Conservation (phyloP, 495 filamentous ascomycete species). For the Extremus antarcticus region DNA sequence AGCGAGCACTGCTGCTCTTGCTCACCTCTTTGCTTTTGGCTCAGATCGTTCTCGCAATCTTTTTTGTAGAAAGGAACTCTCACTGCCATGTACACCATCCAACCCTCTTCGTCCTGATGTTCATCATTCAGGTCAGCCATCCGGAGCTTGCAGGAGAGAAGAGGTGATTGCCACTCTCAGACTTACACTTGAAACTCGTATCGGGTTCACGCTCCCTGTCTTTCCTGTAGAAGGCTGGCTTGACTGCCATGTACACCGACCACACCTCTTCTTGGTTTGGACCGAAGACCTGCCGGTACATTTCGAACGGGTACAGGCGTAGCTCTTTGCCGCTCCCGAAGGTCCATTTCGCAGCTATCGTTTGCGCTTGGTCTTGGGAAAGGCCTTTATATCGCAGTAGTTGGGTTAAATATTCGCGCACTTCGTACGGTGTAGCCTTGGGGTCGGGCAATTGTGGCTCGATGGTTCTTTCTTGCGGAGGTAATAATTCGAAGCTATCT, state of each 20-base stretch:
- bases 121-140: no score
- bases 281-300: neutral
- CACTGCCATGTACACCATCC: conserved; percentile 1
- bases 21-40: no score
- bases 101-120: no score
- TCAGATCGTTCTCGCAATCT: no score
- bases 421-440: conserved; percentile 3
- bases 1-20: no score
- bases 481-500: neutral
- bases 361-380: neutral
- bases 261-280: neutral
- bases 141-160: no score
- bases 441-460: conserved; percentile 3
- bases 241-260: neutral
- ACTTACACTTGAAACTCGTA: neutral
- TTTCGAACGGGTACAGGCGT: neutral
- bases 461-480: no score
- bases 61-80: neutral
- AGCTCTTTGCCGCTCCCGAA: neutral
- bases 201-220: neutral
- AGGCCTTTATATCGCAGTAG: neutral
- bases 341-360: neutral
- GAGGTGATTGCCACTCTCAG: neutral
- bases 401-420: neutral
- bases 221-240: neutral